Percentiles rank a stretch among this genome's conserved stretches.
Conservation (phyloP, 441 rosid genomes). For the Corymbia citriodora region DNA sequence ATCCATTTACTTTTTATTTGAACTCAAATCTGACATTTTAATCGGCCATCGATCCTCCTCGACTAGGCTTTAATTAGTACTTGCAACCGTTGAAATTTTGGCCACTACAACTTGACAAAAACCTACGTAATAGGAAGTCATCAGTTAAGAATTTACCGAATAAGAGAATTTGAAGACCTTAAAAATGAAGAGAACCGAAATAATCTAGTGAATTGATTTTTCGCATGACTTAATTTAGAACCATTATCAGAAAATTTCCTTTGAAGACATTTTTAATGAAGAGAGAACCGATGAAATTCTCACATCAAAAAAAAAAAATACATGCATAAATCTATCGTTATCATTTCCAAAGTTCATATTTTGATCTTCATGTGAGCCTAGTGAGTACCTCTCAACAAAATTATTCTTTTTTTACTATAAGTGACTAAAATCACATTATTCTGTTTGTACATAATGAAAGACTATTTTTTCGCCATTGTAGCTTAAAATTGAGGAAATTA, state of each 20-base stretch:
- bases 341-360: background rate
- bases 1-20: background rate
- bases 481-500: background rate
- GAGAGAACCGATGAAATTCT: background rate
- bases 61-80: background rate
- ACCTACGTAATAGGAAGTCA: too few relatives aligned
- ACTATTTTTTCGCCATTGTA: background rate
- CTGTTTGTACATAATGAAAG: background rate
- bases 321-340: background rate
- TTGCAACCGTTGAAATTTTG: background rate
- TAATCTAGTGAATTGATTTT: background rate
- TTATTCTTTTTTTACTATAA: background rate
- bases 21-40: background rate
- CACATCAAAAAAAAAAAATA: background rate
- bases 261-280: background rate
- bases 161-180: background rate
- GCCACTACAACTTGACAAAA: background rate
- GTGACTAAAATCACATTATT: background rate
- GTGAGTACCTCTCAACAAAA: background rate
- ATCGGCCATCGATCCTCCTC: background rate
- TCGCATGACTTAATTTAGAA: background rate
- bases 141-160: background rate
- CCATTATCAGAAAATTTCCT: too few relatives aligned
- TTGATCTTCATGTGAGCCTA: background rate
- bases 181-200: background rate